Conservation (phyloP, 495 filamentous ascomycete genomes). For the Penicillium coffeae region DNA sequence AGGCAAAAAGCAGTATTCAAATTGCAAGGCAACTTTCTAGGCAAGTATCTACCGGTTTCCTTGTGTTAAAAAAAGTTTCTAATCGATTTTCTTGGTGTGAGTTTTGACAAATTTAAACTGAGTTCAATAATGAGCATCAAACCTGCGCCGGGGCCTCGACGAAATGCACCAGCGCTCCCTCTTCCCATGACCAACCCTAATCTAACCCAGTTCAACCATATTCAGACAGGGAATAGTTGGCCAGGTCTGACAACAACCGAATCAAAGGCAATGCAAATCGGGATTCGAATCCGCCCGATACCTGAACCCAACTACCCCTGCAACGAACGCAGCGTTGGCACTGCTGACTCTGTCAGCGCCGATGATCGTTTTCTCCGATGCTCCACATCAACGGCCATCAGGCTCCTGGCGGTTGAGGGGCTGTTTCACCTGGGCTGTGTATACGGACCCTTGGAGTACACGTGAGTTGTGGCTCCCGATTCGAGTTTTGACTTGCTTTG, state of each 20-base stretch:
- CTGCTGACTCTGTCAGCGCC: neutral
- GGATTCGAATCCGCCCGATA: slow-evolving; percentile 12
- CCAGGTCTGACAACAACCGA: slow-evolving; percentile 7
- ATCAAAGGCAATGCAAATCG: neutral
- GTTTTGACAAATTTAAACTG: too few species aligned
- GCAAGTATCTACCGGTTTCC: neutral
- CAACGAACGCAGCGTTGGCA: neutral
- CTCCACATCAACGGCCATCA: slow-evolving; percentile 19
- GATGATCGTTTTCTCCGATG: slow-evolving; percentile 7
- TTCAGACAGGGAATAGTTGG: neutral
- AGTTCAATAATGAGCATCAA: too few species aligned
- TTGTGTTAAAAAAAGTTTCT: neutral
- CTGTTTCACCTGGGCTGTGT: slow-evolving; percentile 1
- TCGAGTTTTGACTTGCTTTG: neutral
- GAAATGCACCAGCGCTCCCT: neutral
- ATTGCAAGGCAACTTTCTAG: neutral
- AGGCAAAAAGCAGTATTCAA: neutral
- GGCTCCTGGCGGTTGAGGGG: neutral
- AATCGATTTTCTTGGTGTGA: too few species aligned
- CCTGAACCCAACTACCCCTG: too few species aligned
- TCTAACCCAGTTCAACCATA: neutral
- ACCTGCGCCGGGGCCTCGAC: too few species aligned
- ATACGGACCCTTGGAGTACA: neutral
- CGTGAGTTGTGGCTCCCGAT: neutral
- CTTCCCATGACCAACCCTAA: neutral